phyloP scores from a whole-genome alignment of 129 eudicot genomes.

The Calendula officinalis region DNA sequence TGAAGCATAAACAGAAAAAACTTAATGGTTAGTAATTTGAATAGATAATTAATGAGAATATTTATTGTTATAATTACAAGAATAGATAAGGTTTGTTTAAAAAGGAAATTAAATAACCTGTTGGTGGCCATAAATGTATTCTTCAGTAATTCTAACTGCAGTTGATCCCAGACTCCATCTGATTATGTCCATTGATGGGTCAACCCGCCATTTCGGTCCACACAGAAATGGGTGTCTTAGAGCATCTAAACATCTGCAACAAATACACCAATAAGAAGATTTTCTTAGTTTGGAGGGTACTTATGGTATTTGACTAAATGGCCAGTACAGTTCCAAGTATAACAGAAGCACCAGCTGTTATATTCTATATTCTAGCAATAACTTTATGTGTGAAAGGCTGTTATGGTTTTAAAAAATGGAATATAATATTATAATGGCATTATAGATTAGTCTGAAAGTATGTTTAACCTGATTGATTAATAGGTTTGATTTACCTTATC shows the following conservation, averaged over 20 bases:
- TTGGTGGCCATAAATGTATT: slow-evolving; percentile 86
- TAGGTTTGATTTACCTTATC: slow-evolving; percentile 60
- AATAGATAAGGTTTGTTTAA: background rate
- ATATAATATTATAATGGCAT: background rate
- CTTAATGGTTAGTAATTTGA: slow-evolving; percentile 2
- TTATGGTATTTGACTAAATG: slow-evolving; percentile 1
- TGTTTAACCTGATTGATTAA: slow-evolving; percentile 3
- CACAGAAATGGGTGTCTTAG: slow-evolving; percentile 92
- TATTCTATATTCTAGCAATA: slow-evolving; percentile 4
- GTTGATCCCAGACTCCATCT: slow-evolving; percentile 99
- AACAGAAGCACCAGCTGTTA: slow-evolving; percentile 16
- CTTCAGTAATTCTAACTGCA: slow-evolving; percentile 90
- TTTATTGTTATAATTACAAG: background rate
- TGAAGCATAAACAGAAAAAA: slow-evolving; percentile 31
- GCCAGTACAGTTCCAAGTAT: background rate
- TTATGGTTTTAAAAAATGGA: background rate
- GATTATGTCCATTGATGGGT: slow-evolving; percentile 79
- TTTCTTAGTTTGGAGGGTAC: background rate
- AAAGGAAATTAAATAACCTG: slow-evolving; percentile 54
- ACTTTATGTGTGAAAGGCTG: slow-evolving; percentile 14
- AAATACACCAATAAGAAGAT: slow-evolving; percentile 3
- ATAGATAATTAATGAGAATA: slow-evolving; percentile 1
- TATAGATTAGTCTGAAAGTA: slow-evolving; percentile 3
- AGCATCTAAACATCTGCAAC: slow-evolving; percentile 85
- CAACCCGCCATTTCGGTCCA: slow-evolving; percentile 94